These are phyloP conservation scores for Besnoitia besnoiti DNA, from an alignment of 169 alveolate genomes.

Conservation along the genomic window DNA sequence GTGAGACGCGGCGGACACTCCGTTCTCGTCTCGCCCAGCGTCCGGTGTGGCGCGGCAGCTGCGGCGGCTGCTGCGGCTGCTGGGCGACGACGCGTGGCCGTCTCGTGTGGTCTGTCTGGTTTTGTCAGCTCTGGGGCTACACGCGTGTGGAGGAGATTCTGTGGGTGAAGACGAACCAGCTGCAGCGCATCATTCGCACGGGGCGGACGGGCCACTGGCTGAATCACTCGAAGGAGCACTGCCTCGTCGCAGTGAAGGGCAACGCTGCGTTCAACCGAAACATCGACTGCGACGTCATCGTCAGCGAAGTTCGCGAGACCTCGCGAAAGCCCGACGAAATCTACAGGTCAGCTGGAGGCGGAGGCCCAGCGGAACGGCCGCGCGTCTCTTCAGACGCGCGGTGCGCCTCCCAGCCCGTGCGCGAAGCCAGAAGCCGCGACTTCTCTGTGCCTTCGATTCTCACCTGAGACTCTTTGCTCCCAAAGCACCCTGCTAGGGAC, in stretches of 20 bases:
- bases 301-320: slow-evolving; percentile 95
- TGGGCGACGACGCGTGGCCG: no score
- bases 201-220: slow-evolving; percentile 98
- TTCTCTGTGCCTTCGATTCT: no score
- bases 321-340: slow-evolving; percentile 96
- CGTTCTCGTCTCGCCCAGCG: no score
- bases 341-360: slow-evolving; percentile 72
- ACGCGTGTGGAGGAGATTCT: slow-evolving; percentile 93
- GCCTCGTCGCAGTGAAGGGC: slow-evolving; percentile 73
- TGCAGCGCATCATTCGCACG: slow-evolving; percentile 93
- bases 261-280: slow-evolving; percentile 87
- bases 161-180: slow-evolving; percentile 96
- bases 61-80: no score
- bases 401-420: no score
- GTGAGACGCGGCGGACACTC: no score
- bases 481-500: no score
- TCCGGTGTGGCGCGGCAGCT: no score
- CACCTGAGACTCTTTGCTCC: no score
- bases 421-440: no score
- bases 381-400: not conserved
- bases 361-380: not conserved
- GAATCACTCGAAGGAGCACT: slow-evolving; percentile 91
- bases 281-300: slow-evolving; percentile 93
- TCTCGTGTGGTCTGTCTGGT: no score
- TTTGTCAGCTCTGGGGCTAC: slow-evolving; percentile 96